These are phyloP conservation scores for Yamadazyma ubonensis DNA, from an alignment of 805 yeast species.

Conservation along the genomic window DNA sequence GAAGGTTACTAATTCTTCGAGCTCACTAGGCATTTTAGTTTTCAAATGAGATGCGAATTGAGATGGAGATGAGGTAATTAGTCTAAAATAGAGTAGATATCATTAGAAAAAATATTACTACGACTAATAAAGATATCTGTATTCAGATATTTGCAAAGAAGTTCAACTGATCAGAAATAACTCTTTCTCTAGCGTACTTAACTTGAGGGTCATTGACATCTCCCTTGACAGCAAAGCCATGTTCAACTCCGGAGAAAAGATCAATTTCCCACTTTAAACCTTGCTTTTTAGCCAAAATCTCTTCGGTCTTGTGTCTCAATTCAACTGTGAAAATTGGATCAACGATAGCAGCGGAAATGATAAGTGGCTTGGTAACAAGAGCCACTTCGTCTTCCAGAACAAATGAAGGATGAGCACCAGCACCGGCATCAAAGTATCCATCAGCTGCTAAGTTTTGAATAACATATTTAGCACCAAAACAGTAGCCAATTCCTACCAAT, in stretches of 20 bases:
- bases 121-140: too few species aligned
- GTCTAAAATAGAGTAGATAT: too few species aligned
- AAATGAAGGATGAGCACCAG: slow-evolving; percentile 83
- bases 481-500: slow-evolving; percentile 68
- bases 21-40: slow-evolving; percentile 40
- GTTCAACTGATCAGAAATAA: slow-evolving; percentile 46
- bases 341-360: slow-evolving; percentile 72
- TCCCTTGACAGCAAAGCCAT: slow-evolving; percentile 83
- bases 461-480: slow-evolving; percentile 79
- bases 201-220: slow-evolving; percentile 54
- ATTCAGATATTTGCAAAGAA: too few species aligned
- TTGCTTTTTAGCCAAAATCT: slow-evolving; percentile 42
- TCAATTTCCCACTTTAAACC: slow-evolving; percentile 57
- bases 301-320: slow-evolving; percentile 61
- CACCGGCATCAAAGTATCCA: slow-evolving; percentile 46
- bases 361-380: slow-evolving; percentile 53
- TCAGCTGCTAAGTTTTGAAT: slow-evolving; percentile 48
- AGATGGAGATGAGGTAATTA: not conserved
- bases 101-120: too few species aligned
- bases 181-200: slow-evolving; percentile 66
- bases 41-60: not conserved
- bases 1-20: slow-evolving; percentile 66
- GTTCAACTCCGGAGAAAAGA: slow-evolving; percentile 60
- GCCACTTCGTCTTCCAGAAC: slow-evolving; percentile 64
- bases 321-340: slow-evolving; percentile 66